phyloP scores from a whole-genome alignment of 306 rosid genomes.

The Begonia loranthoides region DNA sequence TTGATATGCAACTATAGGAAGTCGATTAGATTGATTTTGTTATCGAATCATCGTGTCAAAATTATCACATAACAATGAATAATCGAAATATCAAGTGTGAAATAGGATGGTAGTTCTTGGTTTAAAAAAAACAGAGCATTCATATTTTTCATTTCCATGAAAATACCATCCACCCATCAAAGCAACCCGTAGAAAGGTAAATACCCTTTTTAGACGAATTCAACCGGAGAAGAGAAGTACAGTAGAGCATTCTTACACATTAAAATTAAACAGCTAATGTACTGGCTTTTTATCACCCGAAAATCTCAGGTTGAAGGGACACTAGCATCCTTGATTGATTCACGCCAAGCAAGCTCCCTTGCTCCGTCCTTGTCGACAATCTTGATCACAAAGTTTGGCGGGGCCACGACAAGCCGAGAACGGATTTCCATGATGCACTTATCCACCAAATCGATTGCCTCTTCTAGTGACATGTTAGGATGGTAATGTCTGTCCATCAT shows the following conservation, averaged over 20 bases:
- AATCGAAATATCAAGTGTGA: no score
- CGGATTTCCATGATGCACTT: slow-evolving; percentile 66
- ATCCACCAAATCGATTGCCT: slow-evolving; percentile 65
- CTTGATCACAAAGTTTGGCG: slow-evolving; percentile 80
- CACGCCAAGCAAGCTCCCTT: slow-evolving; percentile 70
- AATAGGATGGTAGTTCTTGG: no score
- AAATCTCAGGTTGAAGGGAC: slow-evolving; percentile 27
- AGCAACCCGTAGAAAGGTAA: no score
- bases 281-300: not conserved
- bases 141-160: no score
- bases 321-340: slow-evolving; percentile 33
- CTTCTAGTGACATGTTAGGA: slow-evolving; percentile 66
- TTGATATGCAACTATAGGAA: no score
- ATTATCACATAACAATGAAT: no score
- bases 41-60: no score
- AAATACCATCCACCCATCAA: no score
- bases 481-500: slow-evolving; percentile 91
- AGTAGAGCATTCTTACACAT: not conserved
- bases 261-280: not conserved
- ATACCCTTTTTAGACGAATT: no score
- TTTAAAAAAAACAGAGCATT: no score
- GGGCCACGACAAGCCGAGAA: slow-evolving; percentile 64
- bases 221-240: not conserved
- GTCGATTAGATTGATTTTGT: no score
- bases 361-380: slow-evolving; percentile 96